Conservation (phyloP, 2,329 filamentous ascomycete genomes). For the Aspergillus sp. region DNA sequence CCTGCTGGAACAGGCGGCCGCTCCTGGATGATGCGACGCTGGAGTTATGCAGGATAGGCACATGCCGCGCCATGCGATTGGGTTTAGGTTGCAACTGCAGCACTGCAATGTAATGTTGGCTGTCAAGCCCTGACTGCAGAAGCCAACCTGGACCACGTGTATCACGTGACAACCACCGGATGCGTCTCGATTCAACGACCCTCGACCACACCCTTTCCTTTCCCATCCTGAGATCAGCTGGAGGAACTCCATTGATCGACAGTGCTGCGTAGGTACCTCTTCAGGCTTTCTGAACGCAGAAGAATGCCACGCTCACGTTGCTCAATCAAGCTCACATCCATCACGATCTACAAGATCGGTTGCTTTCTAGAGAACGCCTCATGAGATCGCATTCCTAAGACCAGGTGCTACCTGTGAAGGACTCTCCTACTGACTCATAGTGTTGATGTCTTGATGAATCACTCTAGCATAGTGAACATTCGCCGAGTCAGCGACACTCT, state of each 20-base stretch:
- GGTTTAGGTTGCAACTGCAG: background rate
- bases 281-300: background rate
- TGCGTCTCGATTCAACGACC: background rate
- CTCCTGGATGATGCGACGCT: background rate
- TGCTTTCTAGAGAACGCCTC: background rate
- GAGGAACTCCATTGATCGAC: background rate
- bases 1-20: background rate
- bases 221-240: background rate
- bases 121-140: background rate
- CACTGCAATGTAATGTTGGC: background rate
- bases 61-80: background rate
- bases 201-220: background rate
- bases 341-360: background rate
- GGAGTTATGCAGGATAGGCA: background rate
- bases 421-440: too few relatives aligned
- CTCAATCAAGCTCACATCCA: background rate
- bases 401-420: too few relatives aligned
- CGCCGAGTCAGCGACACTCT: too few relatives aligned
- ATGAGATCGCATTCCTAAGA: too few relatives aligned
- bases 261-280: too few relatives aligned
- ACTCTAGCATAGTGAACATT: too few relatives aligned
- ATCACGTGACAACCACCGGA: background rate
- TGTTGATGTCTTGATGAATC: background rate
- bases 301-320: background rate
- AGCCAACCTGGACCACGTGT: background rate